Evolutionary conservation across 805 yeast genomes (phyloP).

Genomic region (Geotrichum ghanense): DNA sequence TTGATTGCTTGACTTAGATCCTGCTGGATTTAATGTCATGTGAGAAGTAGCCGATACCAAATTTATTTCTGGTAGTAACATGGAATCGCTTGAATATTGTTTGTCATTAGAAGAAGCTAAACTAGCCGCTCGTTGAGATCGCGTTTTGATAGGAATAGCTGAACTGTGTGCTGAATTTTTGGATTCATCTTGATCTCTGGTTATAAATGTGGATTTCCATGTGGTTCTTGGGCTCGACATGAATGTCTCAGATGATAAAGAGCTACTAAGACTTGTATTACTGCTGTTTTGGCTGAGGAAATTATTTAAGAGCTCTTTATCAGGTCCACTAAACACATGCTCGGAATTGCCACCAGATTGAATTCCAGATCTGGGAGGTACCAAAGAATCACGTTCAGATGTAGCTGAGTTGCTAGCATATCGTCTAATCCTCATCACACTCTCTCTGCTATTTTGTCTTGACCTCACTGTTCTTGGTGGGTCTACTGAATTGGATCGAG

Average conservation of each 20-base stretch:
- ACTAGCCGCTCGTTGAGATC: background rate
- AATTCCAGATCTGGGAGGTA: no score
- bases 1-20: background rate
- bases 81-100: background rate
- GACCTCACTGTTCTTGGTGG: background rate
- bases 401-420: background rate
- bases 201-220: background rate
- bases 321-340: background rate
- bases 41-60: background rate
- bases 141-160: background rate
- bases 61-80: no score
- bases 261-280: background rate
- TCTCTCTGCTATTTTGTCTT: background rate
- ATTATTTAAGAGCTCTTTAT: background rate
- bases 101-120: background rate
- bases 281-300: background rate
- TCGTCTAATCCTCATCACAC: background rate
- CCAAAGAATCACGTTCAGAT: background rate
- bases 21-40: background rate
- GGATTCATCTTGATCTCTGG: background rate
- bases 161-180: background rate
- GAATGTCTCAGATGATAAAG: background rate
- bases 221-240: background rate
- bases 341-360: background rate
- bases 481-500: slow-evolving; percentile 1